Base-by-base conservation (phyloP, 2,329 filamentous ascomycete genomes). In the Acrocalymma vagum region DNA sequence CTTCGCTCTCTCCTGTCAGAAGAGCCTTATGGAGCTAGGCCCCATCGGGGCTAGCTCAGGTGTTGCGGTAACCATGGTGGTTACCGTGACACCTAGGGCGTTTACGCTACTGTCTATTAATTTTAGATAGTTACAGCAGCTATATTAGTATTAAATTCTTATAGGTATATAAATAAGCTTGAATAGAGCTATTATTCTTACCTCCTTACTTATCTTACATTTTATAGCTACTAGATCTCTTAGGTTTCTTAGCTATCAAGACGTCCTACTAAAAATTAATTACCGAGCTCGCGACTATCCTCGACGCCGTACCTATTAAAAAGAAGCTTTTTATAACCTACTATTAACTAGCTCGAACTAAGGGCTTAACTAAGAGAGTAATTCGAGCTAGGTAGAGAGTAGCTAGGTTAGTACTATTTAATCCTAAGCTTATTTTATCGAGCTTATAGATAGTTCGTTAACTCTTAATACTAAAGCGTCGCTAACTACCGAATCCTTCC, bases 191-290 rank as follows among this genome's bases (percentile, higher is more conserved):
- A n/a, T n/a, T n/a, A n/a, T n/a, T n/a, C n/a, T n/a, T n/a, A n/a
- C n/a, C n/a, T n/a, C n/a, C n/a, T n/a, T n/a, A n/a, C n/a, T n/a
- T n/a, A n/a, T 37, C 35, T 5, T 24, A 55, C 34, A 9, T 52
- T 6, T 35, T 55, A 15, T 36, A 54, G 41, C 51, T 42, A 29
- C 36, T 54, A n/a, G 38, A 54, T 41, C 38, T 54, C 13, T n/a
- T 38, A 29, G 9, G 7, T 23, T 45, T 52, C 34, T 45, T 25
- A 3, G 29, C 39, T 29, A 10, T 49, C 6, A 52, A 49, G 28
- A 26, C 29, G n/a, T 24, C 15, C 2, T 53, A 51, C 29, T 18
- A 39, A 6, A 16, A 29, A 8, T 5, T 46, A 24, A 54, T 48
- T 15, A 11, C 6, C 11, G 33, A 22, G 11, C 51, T 54, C 17